These are phyloP conservation scores for Schizochytrium sp. DNA, from an alignment of 108 stramenopile species.

Conservation along the genomic window DNA sequence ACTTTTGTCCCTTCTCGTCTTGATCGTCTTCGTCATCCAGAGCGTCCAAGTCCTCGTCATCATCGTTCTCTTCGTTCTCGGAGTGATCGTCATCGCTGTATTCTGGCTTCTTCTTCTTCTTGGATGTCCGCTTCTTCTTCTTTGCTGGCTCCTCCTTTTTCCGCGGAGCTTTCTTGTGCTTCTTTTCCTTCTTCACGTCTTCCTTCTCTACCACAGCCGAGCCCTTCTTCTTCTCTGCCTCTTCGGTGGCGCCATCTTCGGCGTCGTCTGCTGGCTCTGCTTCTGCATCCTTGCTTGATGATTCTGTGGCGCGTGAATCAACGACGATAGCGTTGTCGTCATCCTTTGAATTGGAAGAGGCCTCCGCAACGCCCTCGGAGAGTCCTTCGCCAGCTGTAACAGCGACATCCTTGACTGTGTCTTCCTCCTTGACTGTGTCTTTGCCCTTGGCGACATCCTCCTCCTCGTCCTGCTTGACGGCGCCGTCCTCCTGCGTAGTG, in stretches of 20 bases:
- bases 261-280: too few species aligned
- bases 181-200: too few species aligned
- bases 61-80: not conserved
- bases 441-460: too few species aligned
- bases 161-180: too few species aligned
- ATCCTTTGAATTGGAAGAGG: not conserved
- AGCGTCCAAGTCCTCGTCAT: not conserved
- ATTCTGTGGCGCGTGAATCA: too few species aligned
- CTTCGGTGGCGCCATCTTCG: too few species aligned
- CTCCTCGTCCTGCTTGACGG: too few species aligned
- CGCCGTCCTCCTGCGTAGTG: too few species aligned
- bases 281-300: too few species aligned
- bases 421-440: too few species aligned
- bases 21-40: not conserved
- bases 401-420: not conserved
- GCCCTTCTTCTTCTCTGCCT: too few species aligned
- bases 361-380: not conserved
- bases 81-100: not conserved
- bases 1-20: not conserved
- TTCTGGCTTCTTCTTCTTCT: not conserved
- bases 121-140: not conserved
- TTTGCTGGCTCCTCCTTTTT: not conserved
- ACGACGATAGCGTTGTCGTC: not conserved
- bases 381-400: not conserved
- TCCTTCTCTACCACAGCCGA: too few species aligned